Percentiles rank a stretch among this genome's conserved stretches.
These are phyloP conservation scores for Aspergillus chevalieri DNA, from an alignment of 2,329 filamentous ascomycete genomes.

Conservation along the genomic window DNA sequence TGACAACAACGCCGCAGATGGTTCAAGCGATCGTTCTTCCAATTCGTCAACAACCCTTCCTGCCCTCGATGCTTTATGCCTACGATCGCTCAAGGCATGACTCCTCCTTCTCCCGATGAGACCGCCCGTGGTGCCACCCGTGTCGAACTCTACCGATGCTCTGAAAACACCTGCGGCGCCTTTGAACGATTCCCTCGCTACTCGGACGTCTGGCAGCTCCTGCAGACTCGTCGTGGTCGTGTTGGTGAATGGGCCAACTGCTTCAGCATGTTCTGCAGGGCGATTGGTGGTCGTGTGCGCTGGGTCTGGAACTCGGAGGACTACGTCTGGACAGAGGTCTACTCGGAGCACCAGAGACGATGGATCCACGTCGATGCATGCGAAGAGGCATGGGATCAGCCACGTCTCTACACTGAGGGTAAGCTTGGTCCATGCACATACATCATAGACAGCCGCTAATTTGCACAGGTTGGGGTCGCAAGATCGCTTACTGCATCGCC, in stretches of 20 bases:
- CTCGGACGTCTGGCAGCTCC: slow-evolving; percentile 85
- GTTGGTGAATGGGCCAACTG: slow-evolving; percentile 97
- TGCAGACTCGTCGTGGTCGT: slow-evolving; percentile 79
- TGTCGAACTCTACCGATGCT: slow-evolving; percentile 88
- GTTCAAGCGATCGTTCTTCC: slow-evolving; percentile 94
- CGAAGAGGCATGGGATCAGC: slow-evolving; percentile 93
- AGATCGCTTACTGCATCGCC: slow-evolving; percentile 93
- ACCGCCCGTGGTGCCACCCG: slow-evolving; percentile 77
- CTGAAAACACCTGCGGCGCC: slow-evolving; percentile 63
- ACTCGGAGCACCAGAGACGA: slow-evolving; percentile 83
- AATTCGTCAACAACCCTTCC: slow-evolving; percentile 91
- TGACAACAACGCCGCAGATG: slow-evolving; percentile 51
- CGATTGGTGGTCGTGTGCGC: slow-evolving; percentile 80
- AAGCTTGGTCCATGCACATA: slow-evolving; percentile 21
- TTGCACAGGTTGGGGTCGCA: slow-evolving; percentile 73
- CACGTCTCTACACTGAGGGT: slow-evolving; percentile 82
- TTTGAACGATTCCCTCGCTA: slow-evolving; percentile 91
- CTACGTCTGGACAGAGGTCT: slow-evolving; percentile 96
- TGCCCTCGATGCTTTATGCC: slow-evolving; percentile 77
- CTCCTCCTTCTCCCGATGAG: slow-evolving; percentile 80
- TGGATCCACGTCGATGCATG: slow-evolving; percentile 98
- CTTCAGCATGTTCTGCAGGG: slow-evolving; percentile 96
- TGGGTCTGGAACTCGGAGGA: slow-evolving; percentile 99
- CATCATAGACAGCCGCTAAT: slow-evolving; percentile 1
- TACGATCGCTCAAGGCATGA: slow-evolving; percentile 76